Conservation (phyloP, 164 flowering plant genomes). For the Nymphaea colorata region DNA sequence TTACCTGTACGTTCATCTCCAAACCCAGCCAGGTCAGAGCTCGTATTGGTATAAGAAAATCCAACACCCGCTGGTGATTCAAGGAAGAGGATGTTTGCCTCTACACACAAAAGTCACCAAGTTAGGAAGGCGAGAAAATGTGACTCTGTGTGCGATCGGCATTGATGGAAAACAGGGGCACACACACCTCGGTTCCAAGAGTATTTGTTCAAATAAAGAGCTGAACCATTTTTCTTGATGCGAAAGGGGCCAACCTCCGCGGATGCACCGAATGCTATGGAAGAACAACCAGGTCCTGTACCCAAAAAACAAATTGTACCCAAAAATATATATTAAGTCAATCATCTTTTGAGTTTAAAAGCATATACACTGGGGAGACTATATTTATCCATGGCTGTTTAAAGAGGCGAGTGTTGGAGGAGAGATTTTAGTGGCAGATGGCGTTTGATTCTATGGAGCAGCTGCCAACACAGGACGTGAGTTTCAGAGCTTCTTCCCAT, state of each 20-base stretch:
- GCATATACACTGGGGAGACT: no score
- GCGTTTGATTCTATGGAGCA: no score
- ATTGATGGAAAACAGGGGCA: neutral
- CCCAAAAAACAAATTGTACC: neutral
- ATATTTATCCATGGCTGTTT: no score
- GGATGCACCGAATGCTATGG: conserved; percentile 84
- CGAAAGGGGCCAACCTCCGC: conserved; percentile 90
- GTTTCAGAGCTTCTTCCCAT: no score
- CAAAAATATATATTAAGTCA: no score
- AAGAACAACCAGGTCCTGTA: conserved; percentile 96
- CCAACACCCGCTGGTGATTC: conserved; percentile 97
- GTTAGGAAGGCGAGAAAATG: neutral
- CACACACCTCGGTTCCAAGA: conserved; percentile 77
- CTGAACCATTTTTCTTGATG: conserved; percentile 45
- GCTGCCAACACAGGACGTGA: no score
- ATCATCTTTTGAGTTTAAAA: no score
- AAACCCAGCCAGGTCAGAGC: conserved; percentile 44
- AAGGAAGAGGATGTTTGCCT: conserved; percentile 74
- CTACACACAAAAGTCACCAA: conserved; percentile 16
- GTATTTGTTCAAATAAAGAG: conserved; percentile 58
- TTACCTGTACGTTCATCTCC: conserved; percentile 79
- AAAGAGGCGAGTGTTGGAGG: no score
- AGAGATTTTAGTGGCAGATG: no score
- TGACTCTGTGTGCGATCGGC: neutral
- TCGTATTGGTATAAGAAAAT: conserved; percentile 73